phyloP scores from a whole-genome alignment of 768 basidiomycete genomes.

The Collybiopsis luxurians region DNA sequence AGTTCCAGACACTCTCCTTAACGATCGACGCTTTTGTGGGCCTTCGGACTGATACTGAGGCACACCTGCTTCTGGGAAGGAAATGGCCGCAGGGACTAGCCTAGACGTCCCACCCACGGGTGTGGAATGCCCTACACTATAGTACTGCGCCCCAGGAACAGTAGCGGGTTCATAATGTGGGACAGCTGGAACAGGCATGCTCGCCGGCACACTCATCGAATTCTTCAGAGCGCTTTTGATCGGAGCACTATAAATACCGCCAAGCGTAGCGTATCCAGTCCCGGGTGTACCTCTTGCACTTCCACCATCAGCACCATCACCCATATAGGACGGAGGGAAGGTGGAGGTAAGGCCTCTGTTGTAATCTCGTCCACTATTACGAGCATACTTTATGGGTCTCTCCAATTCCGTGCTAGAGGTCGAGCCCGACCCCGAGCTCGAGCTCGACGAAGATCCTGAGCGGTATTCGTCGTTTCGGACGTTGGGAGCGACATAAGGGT shows the following conservation, averaged over 20 bases:
- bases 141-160: too few species aligned
- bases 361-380: not conserved
- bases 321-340: not conserved
- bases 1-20: not conserved
- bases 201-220: not conserved
- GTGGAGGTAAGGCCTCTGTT: not conserved
- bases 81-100: not conserved
- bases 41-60: not conserved
- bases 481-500: not conserved
- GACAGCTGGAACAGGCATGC: constrained; percentile 1
- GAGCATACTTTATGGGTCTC: not conserved
- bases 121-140: not conserved
- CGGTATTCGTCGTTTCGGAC: not conserved
- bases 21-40: not conserved
- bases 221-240: not conserved
- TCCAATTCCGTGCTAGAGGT: not conserved
- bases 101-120: not conserved
- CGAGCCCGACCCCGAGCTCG: not conserved
- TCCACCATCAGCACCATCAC: not conserved
- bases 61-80: not conserved
- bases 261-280: not conserved
- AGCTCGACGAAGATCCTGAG: not conserved
- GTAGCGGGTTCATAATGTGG: not conserved
- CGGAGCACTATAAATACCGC: constrained; percentile 1
- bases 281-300: not conserved